Base-by-base conservation (phyloP, 2,329 filamentous ascomycete species). In the Pseudogymnoascus sp. region DNA sequence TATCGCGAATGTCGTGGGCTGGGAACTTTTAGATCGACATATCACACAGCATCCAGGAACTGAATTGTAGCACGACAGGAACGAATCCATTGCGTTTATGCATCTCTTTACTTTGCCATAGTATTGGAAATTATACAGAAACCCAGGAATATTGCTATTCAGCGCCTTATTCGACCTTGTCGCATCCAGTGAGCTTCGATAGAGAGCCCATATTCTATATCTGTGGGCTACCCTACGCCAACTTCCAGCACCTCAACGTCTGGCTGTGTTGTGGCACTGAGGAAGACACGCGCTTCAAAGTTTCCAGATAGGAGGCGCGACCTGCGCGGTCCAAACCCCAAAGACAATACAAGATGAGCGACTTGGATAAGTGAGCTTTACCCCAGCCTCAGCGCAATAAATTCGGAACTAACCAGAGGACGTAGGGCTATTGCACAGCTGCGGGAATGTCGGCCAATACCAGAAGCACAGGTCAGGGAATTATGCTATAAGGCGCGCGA, bases 401-500 rank as follows among this genome's bases (percentile, higher is more conserved):
- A 63, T 59, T 46, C 59, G 35, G 13, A 23, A 42, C 46, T 17
- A 60, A 64, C 62, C 63, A 59, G 67, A 61, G 21, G 21, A 37
- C 60, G 19, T 68, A 97, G 93, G 78, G 93, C 93, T 65, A 99
- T 99, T 74, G 89, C 91, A 75, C 93, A 97, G 77, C 83, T 99
- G 73, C 91, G 95, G 80, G 90, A 92, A 74, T 99, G 95, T 78
- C 90, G 93, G 66, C 93, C 93, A 63, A 99, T 99, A 70, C 93
- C 95, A 66, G 95, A 99, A 80, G 83, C 88, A 42, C 91, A 97
- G 79, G 96, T 99, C 66, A 89, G 93, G 74, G 93, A 99, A 78
- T 83, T 99, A 70, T 97, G 95, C 78, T 93, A 97, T 82, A 97
- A 97, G 75, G 95, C 95, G 61, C 86, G 95, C 67, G 95, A 99